These are phyloP conservation scores for Lipomyces sp. DNA, from an alignment of 805 yeast genomes.

Conservation along the genomic window DNA sequence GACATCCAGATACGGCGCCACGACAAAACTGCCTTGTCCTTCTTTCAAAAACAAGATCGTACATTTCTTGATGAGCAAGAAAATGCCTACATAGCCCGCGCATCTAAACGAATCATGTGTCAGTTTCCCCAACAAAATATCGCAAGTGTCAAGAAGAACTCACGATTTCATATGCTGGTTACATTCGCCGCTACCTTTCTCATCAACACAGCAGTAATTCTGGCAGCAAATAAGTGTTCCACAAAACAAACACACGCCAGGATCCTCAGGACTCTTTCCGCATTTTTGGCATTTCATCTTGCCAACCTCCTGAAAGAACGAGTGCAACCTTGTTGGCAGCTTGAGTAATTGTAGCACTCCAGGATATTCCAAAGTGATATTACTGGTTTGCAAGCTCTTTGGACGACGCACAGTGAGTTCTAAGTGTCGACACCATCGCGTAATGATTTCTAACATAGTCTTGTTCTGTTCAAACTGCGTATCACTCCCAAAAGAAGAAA, in stretches of 20 bases:
- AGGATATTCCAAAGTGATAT: conserved; percentile 54
- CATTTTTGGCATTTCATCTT: conserved; percentile 46
- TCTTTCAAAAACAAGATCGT: conserved; percentile 66
- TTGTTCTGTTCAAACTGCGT: conserved; percentile 11
- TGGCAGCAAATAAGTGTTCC: conserved; percentile 73
- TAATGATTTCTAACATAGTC: conserved; percentile 20
- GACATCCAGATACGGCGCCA: conserved; percentile 80
- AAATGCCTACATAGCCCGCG: conserved; percentile 69
- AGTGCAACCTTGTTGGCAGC: conserved; percentile 70
- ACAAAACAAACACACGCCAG: conserved; percentile 87
- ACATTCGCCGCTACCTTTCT: conserved; percentile 68
- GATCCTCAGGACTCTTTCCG: conserved; percentile 54
- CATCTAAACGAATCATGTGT: conserved; percentile 39
- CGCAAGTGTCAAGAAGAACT: conserved; percentile 40
- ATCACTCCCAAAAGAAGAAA: conserved; percentile 7
- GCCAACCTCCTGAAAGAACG: conserved; percentile 62
- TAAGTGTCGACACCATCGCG: conserved; percentile 34
- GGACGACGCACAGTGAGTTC: conserved; percentile 30
- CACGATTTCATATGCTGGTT: conserved; percentile 65
- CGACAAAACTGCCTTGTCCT: conserved; percentile 81
- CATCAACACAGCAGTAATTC: conserved; percentile 51
- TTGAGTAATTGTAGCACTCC: conserved; percentile 63
- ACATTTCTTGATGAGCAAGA: conserved; percentile 71
- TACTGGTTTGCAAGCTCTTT: conserved; percentile 8
- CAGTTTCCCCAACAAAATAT: not conserved